Evolutionary conservation across 192 early-diverging fungal genomes (phyloP), one percentile per base, ranked within the genome.

Genomic region (Polychytrium aggregatum): DNA sequence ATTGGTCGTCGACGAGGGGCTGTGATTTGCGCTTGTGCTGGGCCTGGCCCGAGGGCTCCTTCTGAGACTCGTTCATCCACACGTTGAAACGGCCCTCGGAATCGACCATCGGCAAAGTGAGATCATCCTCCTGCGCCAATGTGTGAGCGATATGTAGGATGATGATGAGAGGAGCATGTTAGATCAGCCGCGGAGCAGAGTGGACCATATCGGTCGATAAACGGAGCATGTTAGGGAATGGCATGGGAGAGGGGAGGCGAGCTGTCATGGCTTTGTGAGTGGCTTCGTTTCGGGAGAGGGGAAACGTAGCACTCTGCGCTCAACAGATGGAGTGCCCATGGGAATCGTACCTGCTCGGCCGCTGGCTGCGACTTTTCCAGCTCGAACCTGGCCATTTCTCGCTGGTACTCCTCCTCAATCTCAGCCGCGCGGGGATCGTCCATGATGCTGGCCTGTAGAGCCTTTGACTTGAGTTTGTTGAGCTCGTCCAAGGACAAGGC

Each of bases 381-480:
- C 11, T 71, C 68, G 37, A 55, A 70, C 46, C 64, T 49, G 31
- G 57, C 53, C 46, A 68, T 64, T n/a, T 86, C 79, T 13, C 62
- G 56, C 29, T 84, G 73, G 17, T 85, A 86, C 49, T 89, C 70
- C 35, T 65, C 63, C 48, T 93, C 85, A 1, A 95, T 60, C 34
- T 90, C 70, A 0, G 75, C 45, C 5, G 54, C 57, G 17, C 61
- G 37, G 14, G 59, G 67, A 2, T 64, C 48, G 25, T 80, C 82
- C 64, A 79, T 72, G 42, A 97, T 53, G 33, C 68, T 77, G 3
- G 91, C 91, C 39, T 88, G 85, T 16, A 97, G 55, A 37, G 87
- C 73, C 31, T 83, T 77, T 1, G 90, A 77, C 27, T 82, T 76
- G 35, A 97, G 63, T 46, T 83, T 90, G 71, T 97, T 97, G 16